Conservation (phyloP, 2,329 filamentous ascomycete species). For the Pseudocercospora cruenta region DNA sequence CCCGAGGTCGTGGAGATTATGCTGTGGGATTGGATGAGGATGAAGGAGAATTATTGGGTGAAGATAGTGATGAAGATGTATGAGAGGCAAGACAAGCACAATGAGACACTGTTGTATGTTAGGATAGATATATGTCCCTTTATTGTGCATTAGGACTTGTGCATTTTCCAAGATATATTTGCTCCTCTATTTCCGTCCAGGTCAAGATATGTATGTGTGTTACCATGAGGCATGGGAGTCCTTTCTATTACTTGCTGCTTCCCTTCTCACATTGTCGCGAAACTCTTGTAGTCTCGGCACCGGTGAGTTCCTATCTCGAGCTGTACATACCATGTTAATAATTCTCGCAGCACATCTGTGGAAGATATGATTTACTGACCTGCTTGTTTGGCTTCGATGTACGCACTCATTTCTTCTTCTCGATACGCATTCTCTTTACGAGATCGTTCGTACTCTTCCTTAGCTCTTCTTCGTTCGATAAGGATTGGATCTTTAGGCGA, state of each 20-base stretch:
- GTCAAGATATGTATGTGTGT: background rate
- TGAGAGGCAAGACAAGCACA: constrained; percentile 4
- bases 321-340: background rate
- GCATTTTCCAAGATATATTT: background rate
- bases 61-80: constrained; percentile 82
- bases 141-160: background rate
- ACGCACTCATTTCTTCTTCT: background rate
- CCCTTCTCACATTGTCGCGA: background rate
- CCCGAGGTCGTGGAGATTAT: constrained; percentile 84
- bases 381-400: background rate
- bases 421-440: background rate
- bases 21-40: constrained; percentile 81
- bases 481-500: constrained; percentile 5
- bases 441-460: background rate
- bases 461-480: background rate
- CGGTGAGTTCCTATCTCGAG: background rate
- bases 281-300: background rate
- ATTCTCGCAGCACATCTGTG: background rate
- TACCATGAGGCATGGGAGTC: background rate
- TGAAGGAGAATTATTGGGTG: constrained; percentile 89
- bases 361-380: background rate
- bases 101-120: background rate
- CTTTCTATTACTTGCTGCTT: background rate
- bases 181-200: background rate
- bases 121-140: background rate